Percentiles rank a stretch among this genome's conserved stretches.
phyloP scores from a whole-genome alignment of 495 filamentous ascomycete genomes.

The Pseudomonodictys pantanalensis region DNA sequence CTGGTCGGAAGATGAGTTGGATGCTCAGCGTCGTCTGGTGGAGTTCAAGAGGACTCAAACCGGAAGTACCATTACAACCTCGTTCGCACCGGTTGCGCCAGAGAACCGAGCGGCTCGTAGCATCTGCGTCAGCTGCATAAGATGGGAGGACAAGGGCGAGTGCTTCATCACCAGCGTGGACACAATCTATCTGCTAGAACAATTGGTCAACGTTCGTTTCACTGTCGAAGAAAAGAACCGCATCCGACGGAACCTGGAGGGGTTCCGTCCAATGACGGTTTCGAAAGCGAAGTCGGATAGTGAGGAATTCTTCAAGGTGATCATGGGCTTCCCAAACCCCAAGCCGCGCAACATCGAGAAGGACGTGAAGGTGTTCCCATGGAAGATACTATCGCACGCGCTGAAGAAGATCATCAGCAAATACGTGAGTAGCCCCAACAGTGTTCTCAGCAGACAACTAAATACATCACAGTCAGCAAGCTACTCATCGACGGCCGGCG shows the following conservation, averaged over 20 bases:
- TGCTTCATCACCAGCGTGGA: slow-evolving; percentile 95
- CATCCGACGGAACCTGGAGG: slow-evolving; percentile 90
- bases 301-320: slow-evolving; percentile 96
- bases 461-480: slow-evolving; percentile 33
- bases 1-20: slow-evolving; percentile 79
- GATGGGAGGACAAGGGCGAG: slow-evolving; percentile 85
- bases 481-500: slow-evolving; percentile 46
- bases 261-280: slow-evolving; percentile 83
- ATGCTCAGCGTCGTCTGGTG: slow-evolving; percentile 74
- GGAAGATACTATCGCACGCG: slow-evolving; percentile 77
- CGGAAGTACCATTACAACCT: slow-evolving; percentile 43
- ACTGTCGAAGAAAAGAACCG: slow-evolving; percentile 97
- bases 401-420: slow-evolving; percentile 97
- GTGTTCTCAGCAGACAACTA: not conserved
- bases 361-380: slow-evolving; percentile 96
- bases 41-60: slow-evolving; percentile 75
- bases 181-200: slow-evolving; percentile 88
- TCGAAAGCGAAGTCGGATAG: slow-evolving; percentile 88
- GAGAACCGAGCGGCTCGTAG: slow-evolving; percentile 39
- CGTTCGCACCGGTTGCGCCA: slow-evolving; percentile 40
- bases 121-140: slow-evolving; percentile 49
- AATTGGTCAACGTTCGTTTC: slow-evolving; percentile 77
- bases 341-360: slow-evolving; percentile 98
- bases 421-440: slow-evolving; percentile 65
- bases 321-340: slow-evolving; percentile 94